Evolutionary conservation across 495 filamentous ascomycete genomes (phyloP), one percentile per base, ranked within the genome.

Genomic region (Hypoxylon crocopeplum): DNA sequence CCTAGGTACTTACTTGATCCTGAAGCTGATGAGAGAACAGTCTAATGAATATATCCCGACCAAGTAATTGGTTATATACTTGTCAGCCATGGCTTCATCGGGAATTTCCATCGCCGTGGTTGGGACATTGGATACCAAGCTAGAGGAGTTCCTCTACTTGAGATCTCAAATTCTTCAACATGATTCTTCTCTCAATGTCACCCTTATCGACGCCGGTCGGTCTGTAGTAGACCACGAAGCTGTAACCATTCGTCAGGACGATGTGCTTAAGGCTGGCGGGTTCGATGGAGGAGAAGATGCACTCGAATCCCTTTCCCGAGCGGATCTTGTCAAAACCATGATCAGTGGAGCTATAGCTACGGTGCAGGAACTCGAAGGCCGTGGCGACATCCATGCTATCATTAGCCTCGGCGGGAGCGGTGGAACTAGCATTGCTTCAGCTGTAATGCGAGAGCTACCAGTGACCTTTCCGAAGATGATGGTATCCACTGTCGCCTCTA

Each of bases 81-180:
- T 15, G 8, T 24, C 16, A 19, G 3, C 10, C 22, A 75, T 75
- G 72, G 59, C 66, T 24, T 11, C 57, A 11, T 25, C 59, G 12
- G 52, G 30, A n/a, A 72, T 75, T 5, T 76, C 73, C n/a, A 77
- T 90, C 32, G 72, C 81, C 48, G 69, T 89, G 19, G 65, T 89
- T 25, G 87, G 87, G 46, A 90, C 86, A 10, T 84, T 81, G 68
- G 87, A 90, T 68, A 88, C 86, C 41, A 90, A 90, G 62, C 78
- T 85, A 8, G 27, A 71, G 3, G 84, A 88, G 59, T 75, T 85
- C 8, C 75, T 87, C 12, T 86, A 82, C 69, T 76, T 86, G 22
- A 73, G 77, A 36, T 65, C 73, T 0, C 75, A 77, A 40, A 77
- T 86, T 49, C 56, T 78, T 4, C 29, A 66, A n/a, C 7, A 66